A percentile compares a stretch with the other conserved stretches of the same genome.
Evolutionary conservation across 176 grass and related monocot species (phyloP).

Genomic region (Oropetium thomaeum): DNA sequence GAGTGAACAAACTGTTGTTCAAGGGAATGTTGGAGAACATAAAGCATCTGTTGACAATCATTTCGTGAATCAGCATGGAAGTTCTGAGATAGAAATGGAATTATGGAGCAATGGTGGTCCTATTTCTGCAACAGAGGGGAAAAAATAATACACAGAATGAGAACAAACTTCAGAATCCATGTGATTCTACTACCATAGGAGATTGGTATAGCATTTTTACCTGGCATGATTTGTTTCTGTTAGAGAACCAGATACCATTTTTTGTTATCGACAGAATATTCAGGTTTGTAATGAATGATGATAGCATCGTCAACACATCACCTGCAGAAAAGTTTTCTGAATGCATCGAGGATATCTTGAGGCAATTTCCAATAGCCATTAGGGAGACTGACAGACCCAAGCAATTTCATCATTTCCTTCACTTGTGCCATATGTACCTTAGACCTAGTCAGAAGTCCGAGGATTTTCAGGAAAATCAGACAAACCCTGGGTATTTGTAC

Average conservation of each 20-base stretch:
- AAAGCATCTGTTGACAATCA: no score
- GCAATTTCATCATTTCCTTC: background rate
- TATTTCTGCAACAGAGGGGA: no score
- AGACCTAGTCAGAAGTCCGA: background rate
- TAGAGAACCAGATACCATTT: background rate
- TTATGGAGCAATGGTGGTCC: no score
- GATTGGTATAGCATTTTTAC: no score
- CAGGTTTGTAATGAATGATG: background rate
- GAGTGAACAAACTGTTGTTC: no score
- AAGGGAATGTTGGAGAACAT: no score
- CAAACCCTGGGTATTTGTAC: rapidly evolving
- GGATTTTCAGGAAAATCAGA: rapidly evolving
- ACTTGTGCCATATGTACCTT: slow-evolving; percentile 1
- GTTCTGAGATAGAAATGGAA: no score
- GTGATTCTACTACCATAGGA: no score
- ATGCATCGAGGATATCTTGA: background rate
- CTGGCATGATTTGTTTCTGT: background rate
- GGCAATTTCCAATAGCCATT: background rate
- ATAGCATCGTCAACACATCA: rapidly evolving
- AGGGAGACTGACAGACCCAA: background rate
- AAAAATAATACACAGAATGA: no score
- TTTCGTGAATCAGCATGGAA: no score
- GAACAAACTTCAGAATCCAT: no score
- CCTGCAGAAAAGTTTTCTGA: background rate
- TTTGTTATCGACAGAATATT: background rate